Base-by-base conservation (phyloP, 2,329 filamentous ascomycete species). In the Talaromyces sp. region DNA sequence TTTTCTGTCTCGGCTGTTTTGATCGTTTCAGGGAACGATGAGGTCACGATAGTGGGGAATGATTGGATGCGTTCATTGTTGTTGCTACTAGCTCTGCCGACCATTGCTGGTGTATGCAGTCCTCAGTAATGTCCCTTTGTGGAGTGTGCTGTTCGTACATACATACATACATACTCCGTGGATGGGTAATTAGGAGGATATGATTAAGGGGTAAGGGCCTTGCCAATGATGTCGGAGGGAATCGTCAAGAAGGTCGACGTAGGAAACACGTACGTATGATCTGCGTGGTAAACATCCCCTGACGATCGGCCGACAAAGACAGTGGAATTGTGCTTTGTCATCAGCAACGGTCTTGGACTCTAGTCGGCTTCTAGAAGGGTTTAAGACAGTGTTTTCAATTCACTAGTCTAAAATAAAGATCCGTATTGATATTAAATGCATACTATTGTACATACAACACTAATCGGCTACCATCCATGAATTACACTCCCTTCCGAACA, bases 401-500 rank as follows among this genome's bases (percentile, higher is more conserved):
- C 41, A 45, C 19, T 7, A n/a, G 19, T 22, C 6, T 39, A 13
- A 13, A 17, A 17, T 19, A 6, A 43, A 19, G 39, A 22, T 25
- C 13, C 19, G 22, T 15, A 27, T 54, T 33, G 27, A 19, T 54
- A 33, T 35, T 5, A 31, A 31, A 0, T 31, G 7, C 27, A 31
- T 31, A 56, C n/a, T 56, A 39, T 56, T 17, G 31, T 39, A 39
- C 52, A 56, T 37, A 35, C 33, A 13, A 22, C 43, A 6, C 50
- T 35, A 35, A 35, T 19, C 50, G 19, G 9, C 52, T 17, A 59
- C 27, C 3, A 31, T 5, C 27, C 27, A 31, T 31, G 27, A 31
- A 31, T 25, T n/a, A 75, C 56, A 73, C 33, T 31, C 78, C 80
- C 74, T 82, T 89, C 79, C 89, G 86, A 50, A 97, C 88, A 9